A percentile compares a stretch with the other conserved stretches of the same genome.
Conservation (phyloP, 208 protist species). For the Leishmania martiniquensis region DNA sequence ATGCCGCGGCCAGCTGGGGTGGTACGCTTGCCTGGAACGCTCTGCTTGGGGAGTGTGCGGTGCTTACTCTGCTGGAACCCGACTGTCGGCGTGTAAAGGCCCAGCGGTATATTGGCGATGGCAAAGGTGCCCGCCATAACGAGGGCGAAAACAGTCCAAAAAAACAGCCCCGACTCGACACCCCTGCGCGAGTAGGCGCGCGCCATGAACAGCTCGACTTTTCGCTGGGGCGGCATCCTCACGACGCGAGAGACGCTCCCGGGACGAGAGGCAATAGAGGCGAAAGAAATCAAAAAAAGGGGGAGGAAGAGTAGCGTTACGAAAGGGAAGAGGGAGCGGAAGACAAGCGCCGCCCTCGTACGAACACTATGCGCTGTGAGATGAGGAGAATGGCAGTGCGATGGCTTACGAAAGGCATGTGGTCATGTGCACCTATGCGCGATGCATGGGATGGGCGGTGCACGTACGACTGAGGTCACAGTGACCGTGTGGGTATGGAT, state of each 20-base stretch:
- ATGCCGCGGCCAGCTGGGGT: slow-evolving; percentile 7
- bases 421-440: neutral
- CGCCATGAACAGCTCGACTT: slow-evolving; percentile 7
- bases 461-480: neutral
- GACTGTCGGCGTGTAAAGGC: slow-evolving; percentile 28
- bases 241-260: neutral
- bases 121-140: slow-evolving; percentile 20
- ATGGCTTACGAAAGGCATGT: too few relatives aligned
- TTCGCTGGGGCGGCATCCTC: neutral
- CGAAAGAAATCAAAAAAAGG: neutral
- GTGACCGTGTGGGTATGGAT: neutral
- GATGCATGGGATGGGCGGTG: neutral
- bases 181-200: slow-evolving; percentile 10
- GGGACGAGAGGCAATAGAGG: neutral
- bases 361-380: neutral
- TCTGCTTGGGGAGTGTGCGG: neutral
- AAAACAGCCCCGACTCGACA: slow-evolving; percentile 8
- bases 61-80: slow-evolving; percentile 21
- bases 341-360: too few relatives aligned
- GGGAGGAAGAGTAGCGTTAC: neutral
- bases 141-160: slow-evolving; percentile 24
- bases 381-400: neutral
- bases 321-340: too few relatives aligned
- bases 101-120: slow-evolving; percentile 14
- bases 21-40: too few relatives aligned